Base-by-base conservation (phyloP, 257 asterid species). In the Petunia secreta region DNA sequence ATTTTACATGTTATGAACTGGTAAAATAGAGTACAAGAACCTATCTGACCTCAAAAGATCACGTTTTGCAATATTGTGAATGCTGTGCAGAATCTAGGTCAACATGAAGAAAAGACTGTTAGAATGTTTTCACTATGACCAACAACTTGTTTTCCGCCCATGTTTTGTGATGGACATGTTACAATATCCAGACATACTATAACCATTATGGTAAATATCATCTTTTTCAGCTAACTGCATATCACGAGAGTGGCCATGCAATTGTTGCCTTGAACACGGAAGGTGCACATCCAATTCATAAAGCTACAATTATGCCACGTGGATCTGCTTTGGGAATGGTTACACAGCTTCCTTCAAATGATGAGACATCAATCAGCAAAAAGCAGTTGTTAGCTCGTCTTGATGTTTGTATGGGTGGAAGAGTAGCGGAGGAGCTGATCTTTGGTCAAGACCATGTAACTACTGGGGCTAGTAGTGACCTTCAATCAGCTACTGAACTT, bases 351-450 rank as follows among this genome's bases (percentile, higher is more conserved):
- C 99, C 98, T 15, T 92, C 99, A 62, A 85, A 66, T 74, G 98
- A 95, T 15, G 99, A 95, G 84, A 91, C 97, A 67, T 95, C 99
- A 69, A 85, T 92, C 86, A 95, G 98, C 93, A 95, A 91, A 86
- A 95, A 89, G 80, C 98, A 95, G 87, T 83, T 95, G 86, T 79
- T 95, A 87, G 98, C 99, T n/a, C 98, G 97, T 8, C 95, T 95
- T 53, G 99, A 95, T 87, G 99, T 95, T 62, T 95, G 99, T 84
- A 95, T 95, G 98, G 99, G 99, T 69, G 98, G 99, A 69, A 87
- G 98, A 89, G 98, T 94, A 50, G 99, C 98, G 0, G 99, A 95
- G 82, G 99, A 93, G 83, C 97, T 95, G 68, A 89, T 93, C 82
- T 95, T 95, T 65, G 99, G 99, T 71, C 84, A 89, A 85, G 98